Conservation (phyloP, 1,284 basidiomycete species). For the Agaricales sp. region DNA sequence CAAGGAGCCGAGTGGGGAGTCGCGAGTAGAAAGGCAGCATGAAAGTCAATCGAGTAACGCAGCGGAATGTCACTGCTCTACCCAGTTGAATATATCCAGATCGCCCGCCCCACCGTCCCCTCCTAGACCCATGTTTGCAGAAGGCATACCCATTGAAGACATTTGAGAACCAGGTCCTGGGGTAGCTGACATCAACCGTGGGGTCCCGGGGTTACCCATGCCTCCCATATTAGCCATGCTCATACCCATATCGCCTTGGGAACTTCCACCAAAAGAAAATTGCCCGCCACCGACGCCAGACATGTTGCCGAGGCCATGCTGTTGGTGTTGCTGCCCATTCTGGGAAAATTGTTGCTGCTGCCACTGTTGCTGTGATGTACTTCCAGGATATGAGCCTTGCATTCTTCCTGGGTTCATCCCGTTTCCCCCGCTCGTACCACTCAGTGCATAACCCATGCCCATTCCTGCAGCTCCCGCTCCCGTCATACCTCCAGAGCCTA, state of each 20-base stretch:
- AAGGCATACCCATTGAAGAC: constrained; percentile 22
- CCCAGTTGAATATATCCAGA: constrained; percentile 42
- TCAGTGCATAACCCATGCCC: no score
- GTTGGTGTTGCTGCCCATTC: constrained; percentile 21
- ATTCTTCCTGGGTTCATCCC: background rate
- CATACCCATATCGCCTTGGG: background rate
- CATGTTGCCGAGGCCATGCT: constrained; percentile 23
- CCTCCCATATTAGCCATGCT: background rate
- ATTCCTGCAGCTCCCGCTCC: background rate
- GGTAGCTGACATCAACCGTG: background rate
- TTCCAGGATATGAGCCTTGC: background rate
- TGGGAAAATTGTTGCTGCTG: constrained; percentile 4
- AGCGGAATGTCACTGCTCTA: constrained; percentile 20
- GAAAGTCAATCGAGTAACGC: no score
- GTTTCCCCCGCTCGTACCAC: no score
- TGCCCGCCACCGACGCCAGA: constrained; percentile 11
- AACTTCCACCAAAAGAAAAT: background rate
- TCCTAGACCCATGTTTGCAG: constrained; percentile 13
- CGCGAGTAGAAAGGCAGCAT: no score
- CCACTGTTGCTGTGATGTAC: constrained; percentile 20
- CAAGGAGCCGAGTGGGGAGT: no score
- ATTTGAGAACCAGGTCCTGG: constrained; percentile 23
- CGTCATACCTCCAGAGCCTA: background rate
- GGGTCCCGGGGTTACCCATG: background rate
- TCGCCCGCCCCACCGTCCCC: constrained; percentile 20